These are phyloP conservation scores for Podaxis pistillaris DNA, from an alignment of 768 basidiomycete genomes.

Conservation along the genomic window DNA sequence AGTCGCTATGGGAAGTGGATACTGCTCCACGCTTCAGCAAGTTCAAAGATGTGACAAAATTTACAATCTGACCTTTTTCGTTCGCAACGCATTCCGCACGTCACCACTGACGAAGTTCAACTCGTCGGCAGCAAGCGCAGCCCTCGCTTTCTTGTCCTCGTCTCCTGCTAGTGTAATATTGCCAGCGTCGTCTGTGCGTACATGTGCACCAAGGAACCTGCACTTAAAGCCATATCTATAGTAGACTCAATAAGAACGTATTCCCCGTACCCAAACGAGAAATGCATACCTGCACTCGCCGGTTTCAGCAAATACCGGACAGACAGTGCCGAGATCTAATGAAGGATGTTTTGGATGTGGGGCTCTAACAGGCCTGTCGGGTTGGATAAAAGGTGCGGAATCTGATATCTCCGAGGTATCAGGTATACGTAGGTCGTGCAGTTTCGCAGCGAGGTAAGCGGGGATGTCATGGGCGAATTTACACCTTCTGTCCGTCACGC, in stretches of 20 bases:
- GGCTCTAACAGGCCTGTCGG: constrained; percentile 24
- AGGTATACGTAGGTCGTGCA: constrained; percentile 67
- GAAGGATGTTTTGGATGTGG: constrained; percentile 35
- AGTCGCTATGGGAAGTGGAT: constrained; percentile 12
- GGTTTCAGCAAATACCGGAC: constrained; percentile 64
- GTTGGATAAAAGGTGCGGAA: constrained; percentile 49
- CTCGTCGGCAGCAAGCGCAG: constrained; percentile 52
- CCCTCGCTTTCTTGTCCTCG: constrained; percentile 54
- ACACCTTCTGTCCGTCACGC: constrained; percentile 47
- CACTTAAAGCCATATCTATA: constrained; percentile 80
- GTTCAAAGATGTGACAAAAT: not conserved
- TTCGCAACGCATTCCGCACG: constrained; percentile 57
- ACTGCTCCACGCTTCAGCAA: constrained; percentile 9
- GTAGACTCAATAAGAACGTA: not conserved
- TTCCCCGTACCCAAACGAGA: not conserved
- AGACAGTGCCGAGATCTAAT: constrained; percentile 47
- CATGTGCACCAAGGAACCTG: constrained; percentile 83
- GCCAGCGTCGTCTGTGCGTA: constrained; percentile 45
- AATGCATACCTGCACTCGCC: constrained; percentile 65
- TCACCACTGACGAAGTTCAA: constrained; percentile 66
- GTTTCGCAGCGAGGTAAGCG: constrained; percentile 75
- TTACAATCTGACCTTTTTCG: constrained; percentile 56
- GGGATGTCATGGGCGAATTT: constrained; percentile 76
- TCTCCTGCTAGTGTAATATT: constrained; percentile 46
- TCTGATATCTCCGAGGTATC: constrained; percentile 38